A percentile compares a stretch with the other conserved stretches of the same genome.
phyloP scores from a whole-genome alignment of 2,329 filamentous ascomycete genomes.

The Chaetomium globosum region DNA sequence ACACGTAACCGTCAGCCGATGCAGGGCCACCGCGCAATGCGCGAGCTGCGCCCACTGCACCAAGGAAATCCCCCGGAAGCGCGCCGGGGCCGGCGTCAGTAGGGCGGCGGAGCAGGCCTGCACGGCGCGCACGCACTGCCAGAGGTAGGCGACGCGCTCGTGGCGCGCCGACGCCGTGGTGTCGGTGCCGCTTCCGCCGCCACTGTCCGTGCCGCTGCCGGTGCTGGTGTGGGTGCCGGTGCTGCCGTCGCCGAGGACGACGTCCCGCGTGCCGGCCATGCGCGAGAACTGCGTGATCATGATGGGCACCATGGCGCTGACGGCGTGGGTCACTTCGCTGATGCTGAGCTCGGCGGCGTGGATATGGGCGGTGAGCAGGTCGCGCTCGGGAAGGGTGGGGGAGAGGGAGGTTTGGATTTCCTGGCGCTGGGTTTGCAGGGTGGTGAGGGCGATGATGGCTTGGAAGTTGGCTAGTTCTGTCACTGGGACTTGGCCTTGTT shows the following conservation, averaged over 20 bases:
- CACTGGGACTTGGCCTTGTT: neutral
- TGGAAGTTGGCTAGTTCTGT: neutral
- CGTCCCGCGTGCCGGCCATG: neutral
- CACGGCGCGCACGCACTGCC: slow-evolving; percentile 42
- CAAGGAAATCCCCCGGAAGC: slow-evolving; percentile 42
- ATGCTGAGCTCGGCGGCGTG: slow-evolving; percentile 28
- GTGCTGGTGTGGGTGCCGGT: too few relatives aligned
- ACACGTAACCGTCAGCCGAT: slow-evolving; percentile 37
- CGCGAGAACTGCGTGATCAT: slow-evolving; percentile 9
- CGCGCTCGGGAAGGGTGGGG: neutral
- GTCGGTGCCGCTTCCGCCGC: slow-evolving; percentile 15
- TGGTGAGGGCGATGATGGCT: slow-evolving; percentile 39
- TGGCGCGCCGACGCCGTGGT: slow-evolving; percentile 36
- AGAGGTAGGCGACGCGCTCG: slow-evolving; percentile 37
- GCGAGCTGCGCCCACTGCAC: slow-evolving; percentile 46
- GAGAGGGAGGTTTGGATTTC: slow-evolving; percentile 40
- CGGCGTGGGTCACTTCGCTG: slow-evolving; percentile 34
- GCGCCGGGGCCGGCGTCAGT: slow-evolving; percentile 20
- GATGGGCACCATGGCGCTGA: slow-evolving; percentile 26
- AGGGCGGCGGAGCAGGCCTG: slow-evolving; percentile 43
- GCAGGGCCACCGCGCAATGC: slow-evolving; percentile 42
- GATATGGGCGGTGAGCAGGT: slow-evolving; percentile 26
- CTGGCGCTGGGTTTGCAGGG: slow-evolving; percentile 41
- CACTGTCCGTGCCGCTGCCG: too few relatives aligned
- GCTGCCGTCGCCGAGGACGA: slow-evolving; percentile 28